phyloP scores from a whole-genome alignment of 75 land plant species.

The Picea sitchensis region DNA sequence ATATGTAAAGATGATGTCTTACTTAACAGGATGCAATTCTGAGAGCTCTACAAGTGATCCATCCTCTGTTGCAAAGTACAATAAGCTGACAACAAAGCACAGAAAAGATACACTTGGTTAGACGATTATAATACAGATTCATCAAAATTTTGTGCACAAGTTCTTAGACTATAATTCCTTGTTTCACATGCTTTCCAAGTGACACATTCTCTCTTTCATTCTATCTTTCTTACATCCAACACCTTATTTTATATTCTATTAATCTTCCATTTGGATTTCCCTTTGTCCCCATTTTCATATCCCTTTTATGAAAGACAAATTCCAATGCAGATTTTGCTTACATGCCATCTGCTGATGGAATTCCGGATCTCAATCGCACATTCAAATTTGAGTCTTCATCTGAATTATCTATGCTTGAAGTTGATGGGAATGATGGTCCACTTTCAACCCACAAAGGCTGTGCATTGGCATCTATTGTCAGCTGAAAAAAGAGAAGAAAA shows the following conservation, averaged over 20 bases:
- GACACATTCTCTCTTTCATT: not conserved
- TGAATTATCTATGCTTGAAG: conserved; percentile 4
- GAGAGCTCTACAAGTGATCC: conserved; percentile 54
- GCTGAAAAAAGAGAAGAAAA: conserved; percentile 26
- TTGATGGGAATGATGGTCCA: conserved; percentile 13
- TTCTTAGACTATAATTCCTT: not conserved
- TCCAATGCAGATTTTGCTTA: conserved; percentile 25
- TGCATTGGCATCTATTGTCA: conserved; percentile 48
- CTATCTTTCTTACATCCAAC: not conserved
- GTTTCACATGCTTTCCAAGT: not conserved
- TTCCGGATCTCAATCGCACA: conserved; percentile 38
- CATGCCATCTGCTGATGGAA: conserved; percentile 48
- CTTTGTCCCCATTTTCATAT: not conserved
- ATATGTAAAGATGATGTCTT: not conserved
- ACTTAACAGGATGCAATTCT: conserved; percentile 58
- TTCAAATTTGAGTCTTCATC: conserved; percentile 24
- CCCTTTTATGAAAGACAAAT: not conserved
- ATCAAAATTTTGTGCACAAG: not conserved
- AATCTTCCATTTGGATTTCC: too few species aligned
- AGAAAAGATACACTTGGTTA: conserved; percentile 2
- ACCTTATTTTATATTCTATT: not conserved
- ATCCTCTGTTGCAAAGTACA: conserved; percentile 49
- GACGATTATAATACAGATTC: not conserved
- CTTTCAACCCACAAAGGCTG: conserved; percentile 60
- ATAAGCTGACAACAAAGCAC: conserved; percentile 24